Conservation (phyloP, 139 green algal genomes). For the Coccomyxa sp. region DNA sequence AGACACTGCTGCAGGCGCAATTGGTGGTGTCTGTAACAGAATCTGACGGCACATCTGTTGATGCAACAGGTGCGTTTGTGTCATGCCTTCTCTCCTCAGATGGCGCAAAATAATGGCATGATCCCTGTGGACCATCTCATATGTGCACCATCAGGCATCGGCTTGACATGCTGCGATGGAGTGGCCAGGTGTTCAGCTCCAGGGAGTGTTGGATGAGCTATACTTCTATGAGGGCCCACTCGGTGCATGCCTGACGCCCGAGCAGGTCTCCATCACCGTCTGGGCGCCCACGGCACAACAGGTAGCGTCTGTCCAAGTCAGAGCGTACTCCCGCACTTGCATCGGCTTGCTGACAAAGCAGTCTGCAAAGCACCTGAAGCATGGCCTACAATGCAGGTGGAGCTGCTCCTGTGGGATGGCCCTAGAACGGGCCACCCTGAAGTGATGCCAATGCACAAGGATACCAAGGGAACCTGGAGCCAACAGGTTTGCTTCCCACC, state of each 20-base stretch:
- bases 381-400: constrained; percentile 20
- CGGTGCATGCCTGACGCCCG: constrained; percentile 30
- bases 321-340: not conserved
- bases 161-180: not conserved
- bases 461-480: constrained; percentile 5
- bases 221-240: constrained; percentile 67
- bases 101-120: not conserved
- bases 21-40: not conserved
- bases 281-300: constrained; percentile 81
- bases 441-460: constrained; percentile 14
- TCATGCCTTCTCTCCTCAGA: not conserved
- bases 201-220: constrained; percentile 69
- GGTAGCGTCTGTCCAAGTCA: constrained; percentile 6
- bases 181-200: constrained; percentile 27
- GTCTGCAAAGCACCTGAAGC: not conserved
- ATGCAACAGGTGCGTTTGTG: not conserved
- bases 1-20: not conserved
- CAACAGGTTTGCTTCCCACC: no score
- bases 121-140: not conserved
- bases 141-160: not conserved
- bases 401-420: constrained; percentile 54
- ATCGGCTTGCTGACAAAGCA: not conserved
- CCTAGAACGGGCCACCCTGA: not conserved
- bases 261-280: constrained; percentile 22
- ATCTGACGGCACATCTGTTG: not conserved